These are phyloP conservation scores for Ophiostoma australiae DNA, from an alignment of 2,329 filamentous ascomycete genomes.

Conservation along the genomic window DNA sequence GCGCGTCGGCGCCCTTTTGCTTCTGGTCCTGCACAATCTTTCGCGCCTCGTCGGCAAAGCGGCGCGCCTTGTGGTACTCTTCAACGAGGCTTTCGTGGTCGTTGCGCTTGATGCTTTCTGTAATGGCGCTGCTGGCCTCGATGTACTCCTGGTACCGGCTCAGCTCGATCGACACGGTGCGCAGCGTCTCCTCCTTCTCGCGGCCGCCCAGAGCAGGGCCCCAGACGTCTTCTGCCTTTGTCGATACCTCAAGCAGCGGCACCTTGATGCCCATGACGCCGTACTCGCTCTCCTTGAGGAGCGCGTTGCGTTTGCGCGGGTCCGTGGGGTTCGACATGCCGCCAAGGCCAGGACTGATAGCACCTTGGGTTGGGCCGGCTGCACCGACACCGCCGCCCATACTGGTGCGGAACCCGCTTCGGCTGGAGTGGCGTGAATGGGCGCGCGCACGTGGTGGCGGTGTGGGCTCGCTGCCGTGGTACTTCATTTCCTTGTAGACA, in stretches of 20 bases:
- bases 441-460: constrained; percentile 39
- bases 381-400: constrained; percentile 29
- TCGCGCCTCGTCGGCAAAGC: constrained; percentile 72
- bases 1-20: constrained; percentile 31
- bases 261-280: constrained; percentile 82
- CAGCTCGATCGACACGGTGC: constrained; percentile 68
- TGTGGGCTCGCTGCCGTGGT: constrained; percentile 51
- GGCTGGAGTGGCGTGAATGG: constrained; percentile 64
- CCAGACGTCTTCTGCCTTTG: constrained; percentile 97
- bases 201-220: constrained; percentile 86
- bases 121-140: constrained; percentile 70
- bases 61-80: constrained; percentile 77
- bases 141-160: constrained; percentile 77
- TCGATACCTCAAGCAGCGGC: constrained; percentile 81
- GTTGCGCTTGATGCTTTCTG: constrained; percentile 81
- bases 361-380: neutral
- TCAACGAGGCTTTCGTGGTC: constrained; percentile 87
- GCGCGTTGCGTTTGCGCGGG: constrained; percentile 72
- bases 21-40: constrained; percentile 51
- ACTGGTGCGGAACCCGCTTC: constrained; percentile 58
- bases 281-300: constrained; percentile 89
- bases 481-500: constrained; percentile 98
- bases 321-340: constrained; percentile 18
- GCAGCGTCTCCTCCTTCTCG: constrained; percentile 84
- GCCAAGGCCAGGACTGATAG: neutral